These are phyloP conservation scores for Coelastrella sp. DNA, from an alignment of 139 green algal species.

Conservation along the genomic window DNA sequence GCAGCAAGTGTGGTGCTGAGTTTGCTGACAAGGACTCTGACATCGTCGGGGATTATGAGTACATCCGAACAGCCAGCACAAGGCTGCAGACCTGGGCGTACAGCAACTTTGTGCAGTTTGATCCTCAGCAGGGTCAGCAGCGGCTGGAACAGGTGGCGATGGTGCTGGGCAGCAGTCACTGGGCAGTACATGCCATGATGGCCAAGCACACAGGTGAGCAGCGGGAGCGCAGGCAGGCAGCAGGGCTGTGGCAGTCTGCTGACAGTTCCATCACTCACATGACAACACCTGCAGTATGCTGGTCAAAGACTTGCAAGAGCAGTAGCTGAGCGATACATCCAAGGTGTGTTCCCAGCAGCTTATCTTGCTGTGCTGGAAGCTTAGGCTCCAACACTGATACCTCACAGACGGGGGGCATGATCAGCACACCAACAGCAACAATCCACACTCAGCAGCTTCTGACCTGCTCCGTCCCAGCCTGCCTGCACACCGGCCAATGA, in stretches of 20 bases:
- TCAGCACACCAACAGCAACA: too few relatives aligned
- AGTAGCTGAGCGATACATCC: too few relatives aligned
- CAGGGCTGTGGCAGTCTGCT: too few relatives aligned
- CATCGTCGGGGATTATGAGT: conserved; percentile 8
- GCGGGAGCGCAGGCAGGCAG: neutral
- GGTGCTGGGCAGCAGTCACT: conserved; percentile 12
- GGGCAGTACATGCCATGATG: conserved; percentile 11
- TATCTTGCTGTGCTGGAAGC: too few relatives aligned
- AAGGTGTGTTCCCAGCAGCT: too few relatives aligned
- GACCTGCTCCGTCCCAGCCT: neutral
- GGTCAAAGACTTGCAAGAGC: too few relatives aligned
- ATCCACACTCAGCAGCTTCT: too few relatives aligned
- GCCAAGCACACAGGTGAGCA: neutral
- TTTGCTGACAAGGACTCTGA: conserved; percentile 11
- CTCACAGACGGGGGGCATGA: too few relatives aligned
- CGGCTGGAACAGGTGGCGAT: neutral
- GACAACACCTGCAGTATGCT: too few relatives aligned
- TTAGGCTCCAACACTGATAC: too few relatives aligned
- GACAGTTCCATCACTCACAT: too few relatives aligned
- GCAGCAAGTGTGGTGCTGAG: conserved; percentile 11
- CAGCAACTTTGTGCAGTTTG: neutral
- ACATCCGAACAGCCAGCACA: neutral
- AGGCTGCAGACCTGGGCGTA: conserved; percentile 5
- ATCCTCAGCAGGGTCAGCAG: neutral
- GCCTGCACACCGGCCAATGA: neutral